Base-by-base conservation (phyloP, 2,329 filamentous ascomycete genomes). In the Aspergillus sp. region DNA sequence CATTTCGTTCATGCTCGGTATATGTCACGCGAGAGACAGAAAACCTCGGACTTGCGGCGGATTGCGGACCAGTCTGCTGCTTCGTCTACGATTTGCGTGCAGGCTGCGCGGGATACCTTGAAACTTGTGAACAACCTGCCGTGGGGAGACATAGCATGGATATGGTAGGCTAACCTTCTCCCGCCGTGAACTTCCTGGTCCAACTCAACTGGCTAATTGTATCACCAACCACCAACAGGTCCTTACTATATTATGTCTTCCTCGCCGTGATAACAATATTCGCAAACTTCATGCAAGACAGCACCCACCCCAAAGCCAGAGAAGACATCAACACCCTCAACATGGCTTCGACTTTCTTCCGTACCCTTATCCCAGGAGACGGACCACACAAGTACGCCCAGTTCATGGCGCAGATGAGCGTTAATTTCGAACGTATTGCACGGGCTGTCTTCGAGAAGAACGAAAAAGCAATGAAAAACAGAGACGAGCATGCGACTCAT, bases 241-340 rank as follows among this genome's bases (percentile, higher is more conserved):
- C 95, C 58, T 83, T 95, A 50, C 73, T 96, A 19, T 96, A 97
- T 69, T 97, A 94, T 68, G 88, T 93, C 0, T 90, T 97, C 7
- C 89, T 90, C 0, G 86, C 93, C 0, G 79, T 95, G 4, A 88
- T 96, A 47, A 95, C 90, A 0, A 72, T 97, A 1, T 97, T 97
- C 60, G 88, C 88, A 48, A 94, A 94, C 57, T 93, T 96, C 42
- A 68, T 97, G 1, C 90, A 96, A 59, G 94, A 96, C 56, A 88
- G 88, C 0, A 79, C 90, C 47, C 86, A 94, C 58, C 79, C 85
- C 1, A 78, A 86, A 30, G 88, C 88, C 19, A 82, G 85, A 52
- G 87, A 88, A 3, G 91, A 97, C 64, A 80, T 91, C 5, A 82
- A 85, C 52, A 73, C 95, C 3, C 91, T 97, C 82, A 88, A 83